phyloP scores from a whole-genome alignment of 768 basidiomycete genomes.

The Lactifluus subvellereus region DNA sequence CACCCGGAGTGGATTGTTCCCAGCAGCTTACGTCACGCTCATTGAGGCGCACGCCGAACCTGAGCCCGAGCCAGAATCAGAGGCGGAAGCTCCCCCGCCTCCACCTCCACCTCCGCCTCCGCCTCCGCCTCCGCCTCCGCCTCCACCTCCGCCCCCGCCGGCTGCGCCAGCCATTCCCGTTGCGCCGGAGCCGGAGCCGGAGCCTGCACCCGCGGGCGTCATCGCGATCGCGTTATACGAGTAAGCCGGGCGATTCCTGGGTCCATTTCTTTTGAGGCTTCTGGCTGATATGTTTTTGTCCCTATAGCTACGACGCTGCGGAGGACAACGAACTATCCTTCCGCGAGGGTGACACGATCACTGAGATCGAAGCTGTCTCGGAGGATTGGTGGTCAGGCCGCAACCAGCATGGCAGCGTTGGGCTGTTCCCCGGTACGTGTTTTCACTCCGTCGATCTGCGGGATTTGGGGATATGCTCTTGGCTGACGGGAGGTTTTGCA shows the following conservation, averaged over 20 bases:
- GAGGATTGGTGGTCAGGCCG: constrained; percentile 90
- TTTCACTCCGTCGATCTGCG: neutral
- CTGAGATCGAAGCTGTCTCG: constrained; percentile 69
- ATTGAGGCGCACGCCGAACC: constrained; percentile 43
- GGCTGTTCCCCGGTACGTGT: constrained; percentile 69
- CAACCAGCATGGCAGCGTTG: constrained; percentile 47
- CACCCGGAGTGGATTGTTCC: constrained; percentile 73
- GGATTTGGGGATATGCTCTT: neutral
- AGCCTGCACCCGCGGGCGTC: constrained; percentile 46
- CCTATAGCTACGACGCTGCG: constrained; percentile 70
- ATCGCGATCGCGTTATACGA: constrained; percentile 64
- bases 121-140: constrained; percentile 32
- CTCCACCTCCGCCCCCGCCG: constrained; percentile 33
- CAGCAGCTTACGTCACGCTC: constrained; percentile 85
- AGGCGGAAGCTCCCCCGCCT: constrained; percentile 49
- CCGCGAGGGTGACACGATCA: constrained; percentile 74
- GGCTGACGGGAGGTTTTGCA: neutral
- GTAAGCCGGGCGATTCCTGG: constrained; percentile 37
- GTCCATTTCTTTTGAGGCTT: neutral
- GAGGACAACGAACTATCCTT: constrained; percentile 92
- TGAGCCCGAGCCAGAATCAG: constrained; percentile 38
- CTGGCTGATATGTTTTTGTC: constrained; percentile 11
- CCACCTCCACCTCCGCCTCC: constrained; percentile 55
- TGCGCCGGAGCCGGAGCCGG: constrained; percentile 44
- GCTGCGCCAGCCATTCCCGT: constrained; percentile 40